Evolutionary conservation across 164 flowering plant genomes (phyloP), one percentile per base, ranked within the genome.

Genomic region (Cinnamomum chago): DNA sequence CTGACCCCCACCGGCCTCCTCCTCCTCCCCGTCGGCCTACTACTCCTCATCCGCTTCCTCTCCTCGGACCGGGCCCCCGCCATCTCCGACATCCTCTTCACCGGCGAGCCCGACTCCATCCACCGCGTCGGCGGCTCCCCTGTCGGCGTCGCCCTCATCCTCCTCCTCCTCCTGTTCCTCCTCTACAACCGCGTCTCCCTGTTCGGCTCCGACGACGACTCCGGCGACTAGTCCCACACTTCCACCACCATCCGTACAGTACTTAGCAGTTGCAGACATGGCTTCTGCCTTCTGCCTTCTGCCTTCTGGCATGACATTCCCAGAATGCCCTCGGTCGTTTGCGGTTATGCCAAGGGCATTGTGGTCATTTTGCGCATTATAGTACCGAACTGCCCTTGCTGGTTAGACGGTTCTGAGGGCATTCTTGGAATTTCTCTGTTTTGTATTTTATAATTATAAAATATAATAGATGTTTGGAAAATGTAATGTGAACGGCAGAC

Each of bases 61-160:
- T 94, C 96, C 75, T 94, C 98, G 52, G 90, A 85, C 60, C 87
- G 86, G 10, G 91, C 88, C 71, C 73, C 87, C 20, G 73, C 87
- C 74, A 66, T 90, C 78, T 80, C 89, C 73, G 4, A 52, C 74
- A 10, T 90, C 5, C 88, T 91, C 86, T 84, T 90, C 72, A 79
- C 88, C 70, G 96, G 94, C 70, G 92, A 88, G 50, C 97, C 95
- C 5, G 86, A 91, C 73, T 72, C 97, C 66, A 87, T 95, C 66
- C 97, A 95, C 85, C 84, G 97, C 5, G 90, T 84, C 79, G 88
- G 92, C 58, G 97, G 98, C 2, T 94, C 97, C 0, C 97, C 98
- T 0, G 83, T 91, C 65, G 98, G 98, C 23, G 95, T 95, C 5
- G 97, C 94, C 0, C 83, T 91, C 66, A 50, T 95, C 68, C 93